Conservation (phyloP, 768 basidiomycete species). For the Leccinum boreale region DNA sequence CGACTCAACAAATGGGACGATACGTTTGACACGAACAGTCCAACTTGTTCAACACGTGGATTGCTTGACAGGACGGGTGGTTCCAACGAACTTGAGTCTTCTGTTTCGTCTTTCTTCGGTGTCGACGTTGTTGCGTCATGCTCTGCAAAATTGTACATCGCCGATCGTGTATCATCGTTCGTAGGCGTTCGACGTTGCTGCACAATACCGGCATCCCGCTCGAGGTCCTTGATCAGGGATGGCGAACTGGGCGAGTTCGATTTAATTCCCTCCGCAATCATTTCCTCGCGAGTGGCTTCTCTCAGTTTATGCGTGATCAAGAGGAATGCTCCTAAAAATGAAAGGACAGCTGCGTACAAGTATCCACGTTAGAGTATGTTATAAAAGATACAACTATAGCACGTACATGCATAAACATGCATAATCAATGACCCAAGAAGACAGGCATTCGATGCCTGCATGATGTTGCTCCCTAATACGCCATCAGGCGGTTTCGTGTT, state of each 20-base stretch:
- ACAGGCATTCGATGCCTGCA: slow-evolving; percentile 41
- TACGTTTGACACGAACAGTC: slow-evolving; percentile 40
- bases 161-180: neutral
- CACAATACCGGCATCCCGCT: slow-evolving; percentile 3
- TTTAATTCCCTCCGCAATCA: slow-evolving; percentile 33
- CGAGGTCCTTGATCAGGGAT: slow-evolving; percentile 11
- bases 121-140: neutral
- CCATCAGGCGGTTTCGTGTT: slow-evolving; percentile 35
- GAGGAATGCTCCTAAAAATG: slow-evolving; percentile 56
- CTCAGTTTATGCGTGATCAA: slow-evolving; percentile 52
- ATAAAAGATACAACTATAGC: neutral
- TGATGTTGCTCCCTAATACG: slow-evolving; percentile 7
- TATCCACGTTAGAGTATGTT: neutral
- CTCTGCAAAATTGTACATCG: neutral
- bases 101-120: neutral
- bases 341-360: slow-evolving; percentile 33
- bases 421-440: slow-evolving; percentile 51
- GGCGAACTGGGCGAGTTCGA: slow-evolving; percentile 18
- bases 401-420: slow-evolving; percentile 49
- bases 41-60: slow-evolving; percentile 52
- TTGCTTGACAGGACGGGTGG: slow-evolving; percentile 39
- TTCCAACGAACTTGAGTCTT: slow-evolving; percentile 10
- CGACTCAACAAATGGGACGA: slow-evolving; percentile 45
- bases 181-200: neutral
- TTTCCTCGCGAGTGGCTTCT: slow-evolving; percentile 49